These are phyloP conservation scores for Pisolithus orientalis DNA, from an alignment of 768 basidiomycete species.

Conservation along the genomic window DNA sequence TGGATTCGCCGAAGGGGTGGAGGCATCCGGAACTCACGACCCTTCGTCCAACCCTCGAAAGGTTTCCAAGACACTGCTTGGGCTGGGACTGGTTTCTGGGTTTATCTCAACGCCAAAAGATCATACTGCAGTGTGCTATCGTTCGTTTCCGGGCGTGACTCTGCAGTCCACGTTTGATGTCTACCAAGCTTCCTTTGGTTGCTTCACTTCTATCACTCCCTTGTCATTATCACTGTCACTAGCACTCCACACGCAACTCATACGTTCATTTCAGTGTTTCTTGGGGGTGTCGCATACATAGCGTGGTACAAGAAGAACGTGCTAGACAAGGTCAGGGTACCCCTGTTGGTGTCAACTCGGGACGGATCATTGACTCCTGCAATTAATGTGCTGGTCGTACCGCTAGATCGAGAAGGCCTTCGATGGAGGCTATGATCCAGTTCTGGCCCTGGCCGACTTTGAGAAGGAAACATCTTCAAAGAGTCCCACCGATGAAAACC, in stretches of 20 bases:
- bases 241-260: neutral
- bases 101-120: too few relatives aligned
- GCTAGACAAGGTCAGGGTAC: constrained; percentile 56
- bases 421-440: constrained; percentile 74
- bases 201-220: neutral
- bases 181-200: neutral
- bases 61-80: too few relatives aligned
- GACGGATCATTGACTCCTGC: constrained; percentile 8
- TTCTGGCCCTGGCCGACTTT: constrained; percentile 61
- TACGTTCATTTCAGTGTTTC: constrained; percentile 41
- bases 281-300: constrained; percentile 67
- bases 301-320: constrained; percentile 82
- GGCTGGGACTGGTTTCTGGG: too few relatives aligned
- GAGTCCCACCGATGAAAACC: constrained; percentile 30
- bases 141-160: constrained; percentile 1
- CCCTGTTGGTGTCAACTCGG: constrained; percentile 8
- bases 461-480: constrained; percentile 28
- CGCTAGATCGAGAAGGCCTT: constrained; percentile 74
- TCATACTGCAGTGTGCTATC: neutral
- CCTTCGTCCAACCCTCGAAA: neutral
- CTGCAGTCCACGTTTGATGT: neutral
- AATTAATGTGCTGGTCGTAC: neutral
- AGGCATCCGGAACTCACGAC: neutral
- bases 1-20: neutral
- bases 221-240: neutral